phyloP scores from a whole-genome alignment of 1,284 basidiomycete genomes.

The Stereum hirsutum region DNA sequence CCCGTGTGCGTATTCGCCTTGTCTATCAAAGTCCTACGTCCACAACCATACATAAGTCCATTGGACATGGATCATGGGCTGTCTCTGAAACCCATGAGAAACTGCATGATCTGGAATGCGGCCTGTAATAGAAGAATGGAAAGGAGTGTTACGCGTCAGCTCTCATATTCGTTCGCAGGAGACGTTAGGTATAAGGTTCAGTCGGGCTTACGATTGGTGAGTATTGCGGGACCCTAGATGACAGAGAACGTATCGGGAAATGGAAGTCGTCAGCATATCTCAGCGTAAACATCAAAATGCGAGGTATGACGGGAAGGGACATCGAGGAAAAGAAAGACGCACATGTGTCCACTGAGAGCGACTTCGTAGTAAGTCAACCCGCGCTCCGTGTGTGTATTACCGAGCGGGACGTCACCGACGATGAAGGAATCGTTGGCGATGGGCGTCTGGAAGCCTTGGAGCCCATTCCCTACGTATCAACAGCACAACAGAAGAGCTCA shows the following conservation, averaged over 20 bases:
- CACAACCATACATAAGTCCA: too few relatives aligned
- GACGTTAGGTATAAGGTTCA: slow-evolving; percentile 7
- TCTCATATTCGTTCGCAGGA: neutral
- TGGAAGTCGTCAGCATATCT: neutral
- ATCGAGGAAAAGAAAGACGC: slow-evolving; percentile 14
- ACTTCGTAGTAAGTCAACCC: slow-evolving; percentile 61
- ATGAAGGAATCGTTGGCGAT: slow-evolving; percentile 57
- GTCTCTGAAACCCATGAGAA: slow-evolving; percentile 54
- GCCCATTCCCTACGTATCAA: slow-evolving; percentile 39
- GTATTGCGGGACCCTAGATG: slow-evolving; percentile 61
- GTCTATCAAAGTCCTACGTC: too few relatives aligned
- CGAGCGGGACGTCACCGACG: slow-evolving; percentile 54
- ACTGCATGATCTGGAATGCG: slow-evolving; percentile 62
- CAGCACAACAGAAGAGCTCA: too few relatives aligned
- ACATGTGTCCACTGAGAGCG: slow-evolving; percentile 64
- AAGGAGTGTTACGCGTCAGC: neutral
- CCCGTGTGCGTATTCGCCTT: too few relatives aligned
- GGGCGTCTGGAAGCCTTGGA: slow-evolving; percentile 66
- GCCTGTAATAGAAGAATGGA: too few relatives aligned
- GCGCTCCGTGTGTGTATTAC: slow-evolving; percentile 55
- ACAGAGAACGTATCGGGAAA: too few relatives aligned
- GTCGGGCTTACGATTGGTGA: slow-evolving; percentile 54
- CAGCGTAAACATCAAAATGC: neutral
- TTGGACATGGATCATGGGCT: too few relatives aligned
- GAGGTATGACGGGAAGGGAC: neutral